These are phyloP conservation scores for Tuber magnatum DNA, from an alignment of 495 filamentous ascomycete genomes.

Conservation along the genomic window DNA sequence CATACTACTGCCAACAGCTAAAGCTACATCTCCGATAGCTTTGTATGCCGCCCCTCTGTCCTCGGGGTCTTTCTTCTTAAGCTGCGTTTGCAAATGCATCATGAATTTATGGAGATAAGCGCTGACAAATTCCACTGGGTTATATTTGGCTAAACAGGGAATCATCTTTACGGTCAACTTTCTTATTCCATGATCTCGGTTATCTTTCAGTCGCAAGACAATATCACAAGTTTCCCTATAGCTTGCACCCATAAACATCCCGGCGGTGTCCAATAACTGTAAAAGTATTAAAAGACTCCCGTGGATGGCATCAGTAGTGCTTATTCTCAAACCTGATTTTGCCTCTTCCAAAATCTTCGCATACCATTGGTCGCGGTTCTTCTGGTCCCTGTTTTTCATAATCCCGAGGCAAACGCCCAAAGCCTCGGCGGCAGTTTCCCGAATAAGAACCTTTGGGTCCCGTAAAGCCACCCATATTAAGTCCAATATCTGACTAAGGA, in stretches of 20 bases:
- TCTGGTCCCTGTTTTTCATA: slow-evolving; percentile 79
- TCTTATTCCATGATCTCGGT: slow-evolving; percentile 77
- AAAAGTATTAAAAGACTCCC: slow-evolving; percentile 85
- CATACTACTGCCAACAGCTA: slow-evolving; percentile 85
- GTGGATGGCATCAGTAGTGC: slow-evolving; percentile 76
- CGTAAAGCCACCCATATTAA: slow-evolving; percentile 90
- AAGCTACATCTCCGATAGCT: slow-evolving; percentile 92
- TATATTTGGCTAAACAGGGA: slow-evolving; percentile 85
- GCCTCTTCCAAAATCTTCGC: slow-evolving; percentile 78
- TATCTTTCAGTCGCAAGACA: slow-evolving; percentile 80
- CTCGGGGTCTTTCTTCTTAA: slow-evolving; percentile 74
- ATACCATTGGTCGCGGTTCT: slow-evolving; percentile 78
- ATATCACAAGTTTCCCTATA: slow-evolving; percentile 86
- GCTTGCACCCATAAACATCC: slow-evolving; percentile 96
- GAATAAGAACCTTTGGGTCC: slow-evolving; percentile 81
- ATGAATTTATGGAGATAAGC: slow-evolving; percentile 90
- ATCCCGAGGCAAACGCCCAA: slow-evolving; percentile 90
- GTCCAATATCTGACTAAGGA: slow-evolving; percentile 82
- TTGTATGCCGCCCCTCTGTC: slow-evolving; percentile 88
- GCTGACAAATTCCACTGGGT: slow-evolving; percentile 73
- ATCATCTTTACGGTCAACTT: slow-evolving; percentile 82
- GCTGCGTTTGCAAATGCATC: slow-evolving; percentile 85
- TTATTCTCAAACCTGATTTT: slow-evolving; percentile 64
- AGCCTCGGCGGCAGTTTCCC: slow-evolving; percentile 81
- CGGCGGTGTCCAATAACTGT: slow-evolving; percentile 82